These are phyloP conservation scores for Ceratobasidium sp. DNA, from an alignment of 1,284 basidiomycete genomes.

Conservation along the genomic window DNA sequence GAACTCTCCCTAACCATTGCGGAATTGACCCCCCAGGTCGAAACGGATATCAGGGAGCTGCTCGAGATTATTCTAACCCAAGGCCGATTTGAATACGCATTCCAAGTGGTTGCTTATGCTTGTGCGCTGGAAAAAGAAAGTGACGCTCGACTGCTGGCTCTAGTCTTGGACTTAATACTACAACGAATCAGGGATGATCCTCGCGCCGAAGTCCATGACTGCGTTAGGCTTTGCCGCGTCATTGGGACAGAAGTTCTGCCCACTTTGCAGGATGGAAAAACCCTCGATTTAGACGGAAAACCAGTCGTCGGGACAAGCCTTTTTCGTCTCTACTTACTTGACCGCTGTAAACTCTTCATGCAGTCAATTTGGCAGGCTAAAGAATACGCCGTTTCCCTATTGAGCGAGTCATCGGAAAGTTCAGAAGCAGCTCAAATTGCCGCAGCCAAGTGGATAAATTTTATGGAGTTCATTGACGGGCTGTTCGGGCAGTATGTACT, in stretches of 20 bases:
- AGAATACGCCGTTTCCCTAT: neutral
- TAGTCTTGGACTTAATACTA: neutral
- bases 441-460: neutral
- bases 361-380: neutral
- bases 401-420: neutral
- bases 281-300: neutral
- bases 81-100: neutral
- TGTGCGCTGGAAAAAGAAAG: no score
- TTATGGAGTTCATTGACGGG: neutral
- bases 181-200: neutral
- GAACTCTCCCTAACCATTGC: neutral
- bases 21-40: neutral
- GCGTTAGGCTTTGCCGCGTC: neutral
- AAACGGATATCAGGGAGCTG: neutral
- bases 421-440: neutral
- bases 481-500: neutral
- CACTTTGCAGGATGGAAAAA: neutral
- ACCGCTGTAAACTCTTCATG: neutral
- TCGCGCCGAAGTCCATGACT: neutral
- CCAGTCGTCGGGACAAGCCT: neutral
- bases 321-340: neutral
- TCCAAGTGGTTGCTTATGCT: conserved; percentile 1
- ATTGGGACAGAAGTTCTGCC: neutral
- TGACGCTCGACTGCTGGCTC: conserved; percentile 2
- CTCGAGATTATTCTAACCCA: neutral